Evolutionary conservation across 768 basidiomycete species (phyloP).

Genomic region (Russula vinacea): DNA sequence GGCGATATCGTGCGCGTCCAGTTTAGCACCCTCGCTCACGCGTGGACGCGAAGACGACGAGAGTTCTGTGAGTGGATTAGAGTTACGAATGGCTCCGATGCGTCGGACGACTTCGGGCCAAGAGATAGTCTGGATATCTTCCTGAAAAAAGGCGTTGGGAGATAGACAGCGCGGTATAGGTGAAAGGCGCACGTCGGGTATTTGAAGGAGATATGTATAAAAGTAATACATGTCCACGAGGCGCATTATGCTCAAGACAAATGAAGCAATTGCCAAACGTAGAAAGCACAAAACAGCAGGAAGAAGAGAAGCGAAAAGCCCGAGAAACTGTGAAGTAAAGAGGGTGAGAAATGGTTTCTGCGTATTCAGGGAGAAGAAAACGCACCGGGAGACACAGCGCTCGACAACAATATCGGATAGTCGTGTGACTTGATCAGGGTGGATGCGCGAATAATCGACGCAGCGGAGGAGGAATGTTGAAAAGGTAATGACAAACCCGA

Average conservation of each 20-base stretch:
- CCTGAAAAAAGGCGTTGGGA: slow-evolving; percentile 46
- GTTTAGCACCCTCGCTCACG: slow-evolving; percentile 72
- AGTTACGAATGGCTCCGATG: slow-evolving; percentile 84
- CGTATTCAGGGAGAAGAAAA: slow-evolving; percentile 12
- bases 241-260: slow-evolving; percentile 68
- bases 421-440: slow-evolving; percentile 58
- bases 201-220: slow-evolving; percentile 87
- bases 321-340: slow-evolving; percentile 56
- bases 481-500: slow-evolving; percentile 97
- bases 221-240: slow-evolving; percentile 94
- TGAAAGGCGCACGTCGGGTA: slow-evolving; percentile 75
- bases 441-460: slow-evolving; percentile 84
- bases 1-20: slow-evolving; percentile 97
- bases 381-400: slow-evolving; percentile 81
- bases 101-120: slow-evolving; percentile 94
- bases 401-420: slow-evolving; percentile 80
- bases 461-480: slow-evolving; percentile 95
- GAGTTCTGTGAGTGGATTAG: slow-evolving; percentile 88
- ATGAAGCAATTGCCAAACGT: slow-evolving; percentile 85
- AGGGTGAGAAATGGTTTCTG: slow-evolving; percentile 8
- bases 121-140: slow-evolving; percentile 94
- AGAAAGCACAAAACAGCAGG: slow-evolving; percentile 81
- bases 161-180: slow-evolving; percentile 23
- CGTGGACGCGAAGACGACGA: slow-evolving; percentile 52
- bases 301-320: slow-evolving; percentile 83